These are phyloP conservation scores for Trypanosoma boissoni DNA, from an alignment of 208 protist genomes.

Conservation along the genomic window DNA sequence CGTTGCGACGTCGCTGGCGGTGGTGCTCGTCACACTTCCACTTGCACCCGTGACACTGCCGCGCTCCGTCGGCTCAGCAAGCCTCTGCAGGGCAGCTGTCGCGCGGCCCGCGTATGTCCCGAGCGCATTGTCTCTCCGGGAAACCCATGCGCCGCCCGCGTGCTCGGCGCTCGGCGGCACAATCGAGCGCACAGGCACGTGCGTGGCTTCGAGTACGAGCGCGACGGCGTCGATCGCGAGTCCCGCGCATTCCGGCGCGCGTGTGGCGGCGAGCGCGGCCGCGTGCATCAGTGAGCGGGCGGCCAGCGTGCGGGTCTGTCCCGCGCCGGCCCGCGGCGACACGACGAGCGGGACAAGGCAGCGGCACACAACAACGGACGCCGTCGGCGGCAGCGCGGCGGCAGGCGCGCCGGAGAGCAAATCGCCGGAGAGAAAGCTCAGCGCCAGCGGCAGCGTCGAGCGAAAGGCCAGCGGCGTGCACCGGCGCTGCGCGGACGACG, in stretches of 20 bases:
- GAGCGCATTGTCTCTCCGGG: slow-evolving; percentile 6
- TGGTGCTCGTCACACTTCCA: too few species aligned
- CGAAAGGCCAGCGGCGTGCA: slow-evolving; percentile 71
- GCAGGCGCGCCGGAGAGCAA: slow-evolving; percentile 42
- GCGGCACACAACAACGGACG: slow-evolving; percentile 47
- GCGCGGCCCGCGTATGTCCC: background rate
- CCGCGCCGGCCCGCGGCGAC: slow-evolving; percentile 28
- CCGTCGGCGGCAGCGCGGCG: slow-evolving; percentile 25
- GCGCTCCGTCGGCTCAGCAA: slow-evolving; percentile 1
- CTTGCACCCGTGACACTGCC: background rate
- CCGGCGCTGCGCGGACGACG: slow-evolving; percentile 56
- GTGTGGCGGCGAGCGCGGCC: slow-evolving; percentile 3
- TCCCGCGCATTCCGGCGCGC: background rate
- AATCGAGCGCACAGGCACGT: slow-evolving; percentile 22
- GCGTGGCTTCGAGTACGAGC: slow-evolving; percentile 27
- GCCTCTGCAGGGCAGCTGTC: slow-evolving; percentile 14
- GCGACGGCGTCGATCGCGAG: slow-evolving; percentile 29
- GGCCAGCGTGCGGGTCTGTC: slow-evolving; percentile 39
- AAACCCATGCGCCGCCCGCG: slow-evolving; percentile 26
- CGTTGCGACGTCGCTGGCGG: slow-evolving; percentile 11
- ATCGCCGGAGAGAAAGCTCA: slow-evolving; percentile 61
- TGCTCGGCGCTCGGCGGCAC: slow-evolving; percentile 33
- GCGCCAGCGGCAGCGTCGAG: slow-evolving; percentile 48
- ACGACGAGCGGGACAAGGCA: slow-evolving; percentile 74
- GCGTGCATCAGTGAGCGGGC: slow-evolving; percentile 58